phyloP scores from a whole-genome alignment of 441 rosid species.

The Pelargonium myrrhifolium region DNA sequence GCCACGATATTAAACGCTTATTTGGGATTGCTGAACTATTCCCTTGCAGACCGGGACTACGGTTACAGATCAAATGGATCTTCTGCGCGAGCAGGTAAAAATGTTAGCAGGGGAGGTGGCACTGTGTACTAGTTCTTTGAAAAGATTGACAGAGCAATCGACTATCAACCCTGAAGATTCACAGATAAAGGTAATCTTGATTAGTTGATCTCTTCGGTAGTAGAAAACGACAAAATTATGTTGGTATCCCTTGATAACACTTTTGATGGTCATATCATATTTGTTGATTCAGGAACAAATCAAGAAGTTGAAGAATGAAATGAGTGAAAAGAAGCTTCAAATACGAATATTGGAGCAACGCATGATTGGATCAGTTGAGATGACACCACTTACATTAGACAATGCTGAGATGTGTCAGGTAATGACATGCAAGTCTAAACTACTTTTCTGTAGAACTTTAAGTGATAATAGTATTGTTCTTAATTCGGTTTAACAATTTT shows the following conservation, averaged over 20 bases:
- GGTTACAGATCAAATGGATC: slow-evolving; percentile 86
- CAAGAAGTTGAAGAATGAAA: slow-evolving; percentile 69
- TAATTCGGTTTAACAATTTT: neutral
- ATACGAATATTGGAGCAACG: slow-evolving; percentile 64
- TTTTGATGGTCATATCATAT: slow-evolving; percentile 19
- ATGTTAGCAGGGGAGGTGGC: slow-evolving; percentile 93
- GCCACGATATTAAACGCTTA: slow-evolving; percentile 17
- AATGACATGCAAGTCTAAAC: slow-evolving; percentile 11
- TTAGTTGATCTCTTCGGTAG: slow-evolving; percentile 14
- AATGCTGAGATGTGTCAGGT: slow-evolving; percentile 68
- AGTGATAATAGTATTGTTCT: neutral
- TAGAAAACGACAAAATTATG: slow-evolving; percentile 13
- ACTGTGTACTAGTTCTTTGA: slow-evolving; percentile 64
- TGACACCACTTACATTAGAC: slow-evolving; percentile 36
- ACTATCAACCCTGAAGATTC: slow-evolving; percentile 54
- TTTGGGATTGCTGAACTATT: slow-evolving; percentile 24
- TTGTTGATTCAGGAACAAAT: slow-evolving; percentile 54
- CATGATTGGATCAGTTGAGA: slow-evolving; percentile 64
- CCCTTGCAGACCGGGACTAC: slow-evolving; percentile 54
- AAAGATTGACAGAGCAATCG: slow-evolving; percentile 68
- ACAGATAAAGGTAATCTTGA: slow-evolving; percentile 46
- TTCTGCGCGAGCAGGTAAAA: slow-evolving; percentile 86
- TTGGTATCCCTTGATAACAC: slow-evolving; percentile 14
- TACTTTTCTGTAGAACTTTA: neutral
- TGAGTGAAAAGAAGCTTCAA: slow-evolving; percentile 71